Percentiles rank a stretch among this genome's conserved stretches.
Evolutionary conservation across 352 stramenopile genomes (phyloP).

Genomic region (Vaucheria bursata): DNA sequence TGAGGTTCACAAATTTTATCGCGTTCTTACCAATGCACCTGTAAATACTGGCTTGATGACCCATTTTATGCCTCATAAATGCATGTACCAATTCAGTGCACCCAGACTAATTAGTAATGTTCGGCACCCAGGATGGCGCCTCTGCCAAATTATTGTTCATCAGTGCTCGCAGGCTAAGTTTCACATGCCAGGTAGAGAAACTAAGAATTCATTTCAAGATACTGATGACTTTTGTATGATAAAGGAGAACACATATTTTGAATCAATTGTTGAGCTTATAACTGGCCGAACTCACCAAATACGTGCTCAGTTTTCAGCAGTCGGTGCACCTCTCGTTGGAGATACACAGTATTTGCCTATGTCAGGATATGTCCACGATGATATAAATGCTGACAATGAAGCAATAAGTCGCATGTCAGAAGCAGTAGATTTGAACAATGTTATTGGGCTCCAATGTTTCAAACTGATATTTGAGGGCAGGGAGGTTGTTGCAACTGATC

Average conservation of each 20-base stretch:
- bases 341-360: conserved; percentile 32
- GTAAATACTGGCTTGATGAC: not conserved
- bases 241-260: not conserved
- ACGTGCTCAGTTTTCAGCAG: conserved; percentile 36
- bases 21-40: not conserved
- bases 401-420: not conserved
- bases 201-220: not conserved
- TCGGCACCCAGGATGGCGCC: not conserved
- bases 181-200: not conserved
- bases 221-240: not conserved
- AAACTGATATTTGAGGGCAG: not conserved
- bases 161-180: not conserved
- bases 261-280: conserved; percentile 25
- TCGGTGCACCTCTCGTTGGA: conserved; percentile 30
- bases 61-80: not conserved
- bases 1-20: not conserved
- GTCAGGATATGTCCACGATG: not conserved
- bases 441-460: not conserved
- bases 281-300: conserved; percentile 47
- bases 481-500: not conserved
- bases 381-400: not conserved
- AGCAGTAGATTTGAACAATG: not conserved
- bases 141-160: not conserved
- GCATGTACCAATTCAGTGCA: not conserved
- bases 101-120: not conserved